A percentile compares a stretch with the other conserved stretches of the same genome.
These are phyloP conservation scores for Austroboletus niveus DNA, from an alignment of 1,284 basidiomycete species.

Conservation along the genomic window DNA sequence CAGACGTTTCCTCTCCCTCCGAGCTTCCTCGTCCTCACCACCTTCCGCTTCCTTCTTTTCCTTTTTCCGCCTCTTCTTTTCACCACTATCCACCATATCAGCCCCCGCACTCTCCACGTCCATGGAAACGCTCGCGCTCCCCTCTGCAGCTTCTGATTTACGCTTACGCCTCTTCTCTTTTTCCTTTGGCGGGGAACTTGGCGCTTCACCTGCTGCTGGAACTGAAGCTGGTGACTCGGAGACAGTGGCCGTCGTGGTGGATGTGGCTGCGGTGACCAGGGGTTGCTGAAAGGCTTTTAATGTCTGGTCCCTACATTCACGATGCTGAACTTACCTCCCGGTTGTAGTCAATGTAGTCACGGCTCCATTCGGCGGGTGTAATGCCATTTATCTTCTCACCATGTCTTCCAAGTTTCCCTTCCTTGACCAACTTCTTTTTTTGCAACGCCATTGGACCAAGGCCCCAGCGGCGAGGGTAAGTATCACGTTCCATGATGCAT, in stretches of 20 bases:
- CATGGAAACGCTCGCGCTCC: constrained; percentile 44
- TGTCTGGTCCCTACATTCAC: constrained; percentile 9
- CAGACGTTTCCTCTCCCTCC: constrained; percentile 56
- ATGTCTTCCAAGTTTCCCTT: constrained; percentile 94
- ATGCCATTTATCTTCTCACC: constrained; percentile 90
- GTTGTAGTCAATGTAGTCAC: constrained; percentile 91
- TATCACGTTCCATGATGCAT: constrained; percentile 99
- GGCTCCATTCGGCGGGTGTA: constrained; percentile 90
- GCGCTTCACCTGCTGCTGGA: constrained; percentile 31
- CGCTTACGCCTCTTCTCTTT: constrained; percentile 78
- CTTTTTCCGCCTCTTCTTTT: constrained; percentile 48
- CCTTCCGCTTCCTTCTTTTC: constrained; percentile 48
- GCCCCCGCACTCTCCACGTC: constrained; percentile 34
- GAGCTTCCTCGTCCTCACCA: constrained; percentile 58
- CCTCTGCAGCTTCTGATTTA: constrained; percentile 58
- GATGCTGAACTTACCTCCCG: constrained; percentile 44
- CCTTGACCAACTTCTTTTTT: constrained; percentile 98
- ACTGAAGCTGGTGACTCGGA: constrained; percentile 20
- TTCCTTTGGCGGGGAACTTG: constrained; percentile 42
- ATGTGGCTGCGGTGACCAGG: constrained; percentile 23
- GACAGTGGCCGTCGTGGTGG: constrained; percentile 22
- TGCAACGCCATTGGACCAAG: constrained; percentile 94
- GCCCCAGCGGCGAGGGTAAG: constrained; percentile 98
- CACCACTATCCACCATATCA: constrained; percentile 44
- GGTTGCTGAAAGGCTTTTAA: constrained; percentile 38